Conservation (phyloP, 176 grass and related monocot genomes). For the Areca catechu region DNA sequence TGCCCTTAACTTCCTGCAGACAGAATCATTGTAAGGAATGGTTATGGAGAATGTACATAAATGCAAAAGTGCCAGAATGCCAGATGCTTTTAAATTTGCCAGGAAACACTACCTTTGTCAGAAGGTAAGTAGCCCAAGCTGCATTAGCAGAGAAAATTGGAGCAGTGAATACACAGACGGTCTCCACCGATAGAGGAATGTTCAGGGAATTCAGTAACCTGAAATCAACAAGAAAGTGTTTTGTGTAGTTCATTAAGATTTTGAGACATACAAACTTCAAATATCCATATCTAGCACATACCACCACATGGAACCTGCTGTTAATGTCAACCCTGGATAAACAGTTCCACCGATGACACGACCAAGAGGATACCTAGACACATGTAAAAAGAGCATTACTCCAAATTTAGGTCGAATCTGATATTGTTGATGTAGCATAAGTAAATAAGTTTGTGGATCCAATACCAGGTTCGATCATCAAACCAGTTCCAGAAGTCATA, state of each 20-base stretch:
- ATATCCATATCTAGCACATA: constrained; percentile 13
- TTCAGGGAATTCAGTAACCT: constrained; percentile 88
- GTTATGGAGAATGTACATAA: too few species aligned
- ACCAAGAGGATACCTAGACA: constrained; percentile 87
- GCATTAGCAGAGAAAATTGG: too few species aligned
- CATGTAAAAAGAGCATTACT: constrained; percentile 7
- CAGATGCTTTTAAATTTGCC: too few species aligned
- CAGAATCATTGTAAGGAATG: too few species aligned
- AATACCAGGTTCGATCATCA: constrained; percentile 96
- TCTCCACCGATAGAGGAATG: constrained; percentile 93
- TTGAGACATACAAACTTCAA: too few species aligned
- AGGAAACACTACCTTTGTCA: too few species aligned
- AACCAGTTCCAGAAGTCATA: constrained; percentile 99
- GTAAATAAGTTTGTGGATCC: constrained; percentile 4
- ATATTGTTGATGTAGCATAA: neutral
- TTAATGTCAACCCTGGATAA: constrained; percentile 95
- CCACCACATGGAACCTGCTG: constrained; percentile 94
- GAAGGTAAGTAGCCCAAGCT: too few species aligned
- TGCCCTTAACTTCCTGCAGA: constrained; percentile 84
- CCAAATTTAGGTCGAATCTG: neutral
- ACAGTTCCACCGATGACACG: constrained; percentile 96
- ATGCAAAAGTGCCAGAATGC: too few species aligned
- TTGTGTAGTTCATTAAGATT: too few species aligned
- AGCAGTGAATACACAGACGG: constrained; percentile 99
- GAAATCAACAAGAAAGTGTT: constrained; percentile 15